Evolutionary conservation across 805 yeast species (phyloP).

Genomic region (Lipomyces yamanashiensis): DNA sequence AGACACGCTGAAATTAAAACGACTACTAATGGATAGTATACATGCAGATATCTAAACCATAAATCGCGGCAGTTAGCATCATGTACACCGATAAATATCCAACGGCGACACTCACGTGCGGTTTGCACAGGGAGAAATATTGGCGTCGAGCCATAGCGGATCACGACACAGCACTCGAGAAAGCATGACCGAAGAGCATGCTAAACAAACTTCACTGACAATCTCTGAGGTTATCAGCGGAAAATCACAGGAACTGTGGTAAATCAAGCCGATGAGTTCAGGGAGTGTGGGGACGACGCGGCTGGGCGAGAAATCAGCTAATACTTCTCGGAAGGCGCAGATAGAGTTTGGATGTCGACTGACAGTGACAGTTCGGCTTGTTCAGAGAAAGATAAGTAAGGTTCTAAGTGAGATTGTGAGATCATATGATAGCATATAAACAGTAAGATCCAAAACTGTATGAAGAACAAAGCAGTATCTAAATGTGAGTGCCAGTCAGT

Average conservation of each 20-base stretch:
- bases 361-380: too few relatives aligned
- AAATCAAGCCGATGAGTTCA: neutral
- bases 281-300: neutral
- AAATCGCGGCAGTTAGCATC: too few relatives aligned
- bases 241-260: too few relatives aligned
- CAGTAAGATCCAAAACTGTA: too few relatives aligned
- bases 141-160: constrained; percentile 4
- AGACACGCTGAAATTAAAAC: neutral
- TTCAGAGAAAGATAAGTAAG: too few relatives aligned
- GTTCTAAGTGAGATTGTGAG: too few relatives aligned
- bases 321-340: constrained; percentile 5
- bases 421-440: too few relatives aligned
- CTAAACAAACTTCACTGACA: neutral
- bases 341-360: neutral
- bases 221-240: too few relatives aligned
- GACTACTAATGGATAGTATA: neutral
- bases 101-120: neutral
- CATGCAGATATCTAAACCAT: constrained; percentile 8
- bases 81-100: neutral
- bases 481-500: too few relatives aligned
- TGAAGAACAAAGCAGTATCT: too few relatives aligned
- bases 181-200: neutral
- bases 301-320: neutral
- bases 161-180: constrained; percentile 8
- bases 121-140: constrained; percentile 53